Percentiles rank a stretch among this genome's conserved stretches.
Evolutionary conservation across 805 yeast species (phyloP).

Genomic region (Lachancea sp.): DNA sequence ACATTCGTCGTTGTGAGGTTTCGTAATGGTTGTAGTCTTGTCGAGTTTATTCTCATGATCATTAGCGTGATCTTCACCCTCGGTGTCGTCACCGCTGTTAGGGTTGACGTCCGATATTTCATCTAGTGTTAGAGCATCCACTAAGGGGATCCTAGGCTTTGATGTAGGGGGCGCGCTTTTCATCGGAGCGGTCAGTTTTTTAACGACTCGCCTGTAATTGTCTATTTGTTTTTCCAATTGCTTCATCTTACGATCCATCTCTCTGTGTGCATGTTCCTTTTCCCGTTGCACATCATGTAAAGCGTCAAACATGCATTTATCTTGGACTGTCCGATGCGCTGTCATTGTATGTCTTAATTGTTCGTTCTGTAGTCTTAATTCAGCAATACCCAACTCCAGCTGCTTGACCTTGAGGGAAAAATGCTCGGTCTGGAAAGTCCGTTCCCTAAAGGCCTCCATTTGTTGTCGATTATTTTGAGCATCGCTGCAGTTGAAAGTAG

Average conservation of each 20-base stretch:
- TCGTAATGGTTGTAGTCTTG: constrained; percentile 7
- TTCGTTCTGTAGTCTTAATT: constrained; percentile 31
- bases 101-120: constrained; percentile 7
- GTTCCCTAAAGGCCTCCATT: constrained; percentile 3
- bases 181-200: constrained; percentile 14
- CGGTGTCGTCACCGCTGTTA: constrained; percentile 4
- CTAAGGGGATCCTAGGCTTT: constrained; percentile 8
- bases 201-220: constrained; percentile 23
- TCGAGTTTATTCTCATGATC: constrained; percentile 12
- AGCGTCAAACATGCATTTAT: constrained; percentile 21
- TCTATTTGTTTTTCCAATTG: constrained; percentile 28
- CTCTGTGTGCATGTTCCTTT: constrained; percentile 10
- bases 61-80: constrained; percentile 12
- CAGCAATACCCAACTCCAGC: constrained; percentile 30
- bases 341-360: constrained; percentile 28
- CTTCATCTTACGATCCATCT: constrained; percentile 25
- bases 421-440: constrained; percentile 8
- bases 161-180: constrained; percentile 8
- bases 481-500: constrained; percentile 2
- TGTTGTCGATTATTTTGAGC: constrained; percentile 1
- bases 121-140: constrained; percentile 7
- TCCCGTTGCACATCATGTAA: constrained; percentile 15
- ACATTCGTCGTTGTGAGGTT: constrained; percentile 1
- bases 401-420: constrained; percentile 29
- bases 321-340: constrained; percentile 24